Evolutionary conservation across 2,329 filamentous ascomycete species (phyloP).

Genomic region (Trichophyton rubrum): DNA sequence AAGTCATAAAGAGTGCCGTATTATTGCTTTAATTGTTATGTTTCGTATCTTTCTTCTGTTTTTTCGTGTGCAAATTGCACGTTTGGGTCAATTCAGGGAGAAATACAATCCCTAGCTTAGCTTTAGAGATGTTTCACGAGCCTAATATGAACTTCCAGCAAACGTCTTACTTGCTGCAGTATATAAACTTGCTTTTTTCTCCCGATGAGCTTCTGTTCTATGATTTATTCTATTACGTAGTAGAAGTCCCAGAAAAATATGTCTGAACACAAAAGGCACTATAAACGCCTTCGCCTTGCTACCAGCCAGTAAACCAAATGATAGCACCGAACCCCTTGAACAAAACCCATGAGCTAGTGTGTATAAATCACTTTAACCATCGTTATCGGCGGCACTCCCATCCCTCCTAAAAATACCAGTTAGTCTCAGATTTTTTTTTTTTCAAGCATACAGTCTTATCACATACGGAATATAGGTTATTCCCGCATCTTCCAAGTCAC

Average conservation of each 20-base stretch:
- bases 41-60: neutral
- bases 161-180: neutral
- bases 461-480: slow-evolving; percentile 49
- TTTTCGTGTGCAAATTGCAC: neutral
- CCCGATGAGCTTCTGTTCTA: neutral
- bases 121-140: neutral
- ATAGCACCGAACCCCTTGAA: neutral
- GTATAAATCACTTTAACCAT: slow-evolving; percentile 18
- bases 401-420: slow-evolving; percentile 27
- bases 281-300: neutral
- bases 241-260: neutral
- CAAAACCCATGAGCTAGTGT: neutral
- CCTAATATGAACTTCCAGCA: neutral
- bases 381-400: slow-evolving; percentile 36
- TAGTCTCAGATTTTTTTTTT: neutral
- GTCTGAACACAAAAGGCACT: neutral
- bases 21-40: neutral
- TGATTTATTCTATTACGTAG: neutral
- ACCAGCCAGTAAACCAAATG: neutral
- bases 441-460: neutral
- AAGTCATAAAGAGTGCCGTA: slow-evolving; percentile 26
- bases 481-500: slow-evolving; percentile 45
- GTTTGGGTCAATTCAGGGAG: neutral
- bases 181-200: neutral
- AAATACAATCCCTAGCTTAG: neutral